Conservation (phyloP, 2,329 filamentous ascomycete species). For the Aschersonia sp. region DNA sequence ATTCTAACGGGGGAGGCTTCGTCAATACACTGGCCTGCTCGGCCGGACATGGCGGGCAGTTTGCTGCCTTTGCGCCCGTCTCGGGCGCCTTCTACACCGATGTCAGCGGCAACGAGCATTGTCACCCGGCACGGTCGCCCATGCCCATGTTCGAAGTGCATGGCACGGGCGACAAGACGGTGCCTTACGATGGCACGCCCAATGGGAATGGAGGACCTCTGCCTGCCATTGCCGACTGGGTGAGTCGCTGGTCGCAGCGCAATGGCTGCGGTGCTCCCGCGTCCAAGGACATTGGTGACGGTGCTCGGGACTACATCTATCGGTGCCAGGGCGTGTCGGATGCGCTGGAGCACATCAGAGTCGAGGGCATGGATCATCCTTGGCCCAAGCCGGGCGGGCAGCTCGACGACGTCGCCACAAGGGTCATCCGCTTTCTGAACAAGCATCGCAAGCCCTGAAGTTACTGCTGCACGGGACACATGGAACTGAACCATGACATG, state of each 20-base stretch:
- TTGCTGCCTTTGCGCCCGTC: conserved; percentile 26
- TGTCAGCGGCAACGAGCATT: conserved; percentile 11
- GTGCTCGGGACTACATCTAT: conserved; percentile 7
- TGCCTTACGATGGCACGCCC: conserved; percentile 26
- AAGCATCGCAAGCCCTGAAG: conserved; percentile 2
- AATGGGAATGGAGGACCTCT: conserved; percentile 23
- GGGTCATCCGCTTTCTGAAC: conserved; percentile 5
- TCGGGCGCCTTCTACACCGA: conserved; percentile 28
- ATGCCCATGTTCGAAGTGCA: conserved; percentile 35
- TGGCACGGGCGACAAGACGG: conserved; percentile 30
- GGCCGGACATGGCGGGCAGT: conserved; percentile 17
- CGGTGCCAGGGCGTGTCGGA: conserved; percentile 6
- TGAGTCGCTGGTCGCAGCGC: conserved; percentile 20
- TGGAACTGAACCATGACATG: no score
- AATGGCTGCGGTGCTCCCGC: conserved; percentile 6
- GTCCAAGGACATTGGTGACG: conserved; percentile 2
- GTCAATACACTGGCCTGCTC: conserved; percentile 26
- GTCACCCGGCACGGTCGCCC: conserved; percentile 22
- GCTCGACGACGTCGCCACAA: conserved; percentile 2
- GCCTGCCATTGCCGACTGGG: conserved; percentile 26
- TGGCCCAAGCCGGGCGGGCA: conserved; percentile 5
- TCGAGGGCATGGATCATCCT: conserved; percentile 6
- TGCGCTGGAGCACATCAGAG: conserved; percentile 7
- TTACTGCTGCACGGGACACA: not conserved
- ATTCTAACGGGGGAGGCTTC: conserved; percentile 31